Evolutionary conservation across 2,329 filamentous ascomycete genomes (phyloP).

Genomic region (Calonectria pseudoturangicola): DNA sequence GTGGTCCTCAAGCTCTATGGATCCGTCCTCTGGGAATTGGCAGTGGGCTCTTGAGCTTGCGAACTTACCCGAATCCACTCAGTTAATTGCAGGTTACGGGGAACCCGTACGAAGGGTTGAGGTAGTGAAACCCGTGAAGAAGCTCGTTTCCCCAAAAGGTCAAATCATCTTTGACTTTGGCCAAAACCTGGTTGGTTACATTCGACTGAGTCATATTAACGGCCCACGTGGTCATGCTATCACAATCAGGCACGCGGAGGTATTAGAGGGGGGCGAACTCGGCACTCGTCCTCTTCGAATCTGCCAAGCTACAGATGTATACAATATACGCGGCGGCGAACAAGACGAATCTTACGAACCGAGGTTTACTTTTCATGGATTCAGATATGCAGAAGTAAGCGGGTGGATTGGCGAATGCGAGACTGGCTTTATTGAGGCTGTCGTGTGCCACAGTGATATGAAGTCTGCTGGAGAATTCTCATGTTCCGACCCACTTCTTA

Average conservation of each 20-base stretch:
- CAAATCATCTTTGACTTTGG: conserved; percentile 72
- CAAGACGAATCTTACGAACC: conserved; percentile 60
- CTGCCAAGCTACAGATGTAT: conserved; percentile 71
- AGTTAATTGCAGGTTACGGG: conserved; percentile 63
- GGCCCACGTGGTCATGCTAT: conserved; percentile 64
- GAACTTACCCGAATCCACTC: conserved; percentile 66
- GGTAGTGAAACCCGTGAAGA: conserved; percentile 58
- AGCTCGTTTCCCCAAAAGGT: conserved; percentile 61
- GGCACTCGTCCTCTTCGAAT: conserved; percentile 62
- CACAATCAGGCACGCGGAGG: conserved; percentile 71
- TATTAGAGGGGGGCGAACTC: conserved; percentile 69
- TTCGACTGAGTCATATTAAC: conserved; percentile 61
- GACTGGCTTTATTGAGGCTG: conserved; percentile 46
- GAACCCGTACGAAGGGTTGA: conserved; percentile 29
- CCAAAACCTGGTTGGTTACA: conserved; percentile 74
- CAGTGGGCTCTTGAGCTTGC: background rate
- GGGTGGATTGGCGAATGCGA: conserved; percentile 60
- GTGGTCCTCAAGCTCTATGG: conserved; percentile 55
- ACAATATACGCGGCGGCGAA: conserved; percentile 53
- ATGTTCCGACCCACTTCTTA: conserved; percentile 71
- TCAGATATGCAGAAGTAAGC: conserved; percentile 69
- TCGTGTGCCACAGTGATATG: conserved; percentile 71
- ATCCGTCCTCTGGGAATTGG: conserved; percentile 36
- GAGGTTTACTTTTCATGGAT: conserved; percentile 73
- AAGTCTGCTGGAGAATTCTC: conserved; percentile 67